These are phyloP conservation scores for Nannizziopsis barbatae DNA, from an alignment of 2,329 filamentous ascomycete species.

Conservation along the genomic window DNA sequence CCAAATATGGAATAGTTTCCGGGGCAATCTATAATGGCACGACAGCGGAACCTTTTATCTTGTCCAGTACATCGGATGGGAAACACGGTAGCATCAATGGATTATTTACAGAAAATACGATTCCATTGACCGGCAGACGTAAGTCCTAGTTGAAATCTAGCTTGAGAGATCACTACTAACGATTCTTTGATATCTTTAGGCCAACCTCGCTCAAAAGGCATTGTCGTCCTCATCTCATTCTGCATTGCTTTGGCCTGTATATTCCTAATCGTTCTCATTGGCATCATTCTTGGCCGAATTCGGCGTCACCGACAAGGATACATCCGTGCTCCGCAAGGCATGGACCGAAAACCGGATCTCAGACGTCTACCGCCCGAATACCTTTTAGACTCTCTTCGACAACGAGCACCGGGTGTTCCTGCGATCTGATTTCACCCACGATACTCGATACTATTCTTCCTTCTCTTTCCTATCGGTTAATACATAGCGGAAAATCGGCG, in stretches of 20 bases:
- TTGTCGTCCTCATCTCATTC: slow-evolving; percentile 38
- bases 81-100: slow-evolving; percentile 62
- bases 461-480: slow-evolving; percentile 8
- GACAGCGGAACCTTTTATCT: slow-evolving; percentile 62
- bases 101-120: slow-evolving; percentile 71
- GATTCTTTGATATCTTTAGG: slow-evolving; percentile 19
- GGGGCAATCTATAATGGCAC: slow-evolving; percentile 83
- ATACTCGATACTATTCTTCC: neutral
- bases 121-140: slow-evolving; percentile 59
- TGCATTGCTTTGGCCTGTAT: slow-evolving; percentile 39
- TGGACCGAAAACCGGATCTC: slow-evolving; percentile 38
- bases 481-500: slow-evolving; percentile 10
- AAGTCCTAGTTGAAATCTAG: slow-evolving; percentile 29
- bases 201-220: slow-evolving; percentile 34
- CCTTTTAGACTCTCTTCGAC: slow-evolving; percentile 33
- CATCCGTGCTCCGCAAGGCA: slow-evolving; percentile 35
- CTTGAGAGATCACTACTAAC: neutral
- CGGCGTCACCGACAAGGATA: slow-evolving; percentile 39
- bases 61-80: slow-evolving; percentile 58
- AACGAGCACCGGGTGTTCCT: slow-evolving; percentile 27
- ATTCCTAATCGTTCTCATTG: slow-evolving; percentile 38
- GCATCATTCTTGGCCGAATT: slow-evolving; percentile 39
- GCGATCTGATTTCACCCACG: slow-evolving; percentile 21
- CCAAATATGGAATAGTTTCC: slow-evolving; percentile 67
- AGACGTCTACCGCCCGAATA: slow-evolving; percentile 38